phyloP scores from a whole-genome alignment of 345 rosid genomes.

The Erodium maritimum region DNA sequence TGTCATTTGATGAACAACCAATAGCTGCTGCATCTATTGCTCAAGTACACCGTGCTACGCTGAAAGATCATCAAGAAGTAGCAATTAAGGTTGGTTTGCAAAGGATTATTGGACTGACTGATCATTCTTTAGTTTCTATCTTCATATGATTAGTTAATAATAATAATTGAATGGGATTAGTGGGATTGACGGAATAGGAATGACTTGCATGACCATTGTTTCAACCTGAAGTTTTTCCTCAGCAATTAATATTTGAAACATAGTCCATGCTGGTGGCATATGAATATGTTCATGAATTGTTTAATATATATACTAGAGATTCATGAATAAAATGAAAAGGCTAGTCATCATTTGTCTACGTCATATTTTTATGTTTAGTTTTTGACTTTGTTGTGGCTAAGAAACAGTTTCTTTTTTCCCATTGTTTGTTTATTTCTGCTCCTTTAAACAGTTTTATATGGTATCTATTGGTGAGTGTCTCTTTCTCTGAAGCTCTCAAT shows the following conservation, averaged over 20 bases:
- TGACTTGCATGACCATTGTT: neutral
- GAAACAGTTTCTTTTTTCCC: too few relatives aligned
- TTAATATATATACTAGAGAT: neutral
- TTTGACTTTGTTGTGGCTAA: too few relatives aligned
- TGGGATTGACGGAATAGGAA: too few relatives aligned
- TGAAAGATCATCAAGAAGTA: constrained; percentile 55
- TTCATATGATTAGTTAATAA: neutral
- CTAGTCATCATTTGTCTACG: too few relatives aligned
- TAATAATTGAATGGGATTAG: neutral
- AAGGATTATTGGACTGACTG: neutral
- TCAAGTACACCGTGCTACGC: constrained; percentile 73
- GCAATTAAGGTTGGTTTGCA: constrained; percentile 57
- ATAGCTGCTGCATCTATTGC: constrained; percentile 96
- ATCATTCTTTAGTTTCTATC: neutral
- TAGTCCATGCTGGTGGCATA: neutral
- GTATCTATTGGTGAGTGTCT: neutral
- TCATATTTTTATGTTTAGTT: too few relatives aligned
- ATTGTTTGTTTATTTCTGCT: too few relatives aligned
- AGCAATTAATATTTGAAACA: neutral
- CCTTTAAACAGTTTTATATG: neutral
- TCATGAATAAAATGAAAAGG: too few relatives aligned
- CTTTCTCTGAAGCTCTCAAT: neutral
- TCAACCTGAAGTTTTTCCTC: neutral
- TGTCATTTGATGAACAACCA: constrained; percentile 72
- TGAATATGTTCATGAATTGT: too few relatives aligned